Evolutionary conservation across 768 basidiomycete genomes (phyloP).

Genomic region (Ramaria sp.): DNA sequence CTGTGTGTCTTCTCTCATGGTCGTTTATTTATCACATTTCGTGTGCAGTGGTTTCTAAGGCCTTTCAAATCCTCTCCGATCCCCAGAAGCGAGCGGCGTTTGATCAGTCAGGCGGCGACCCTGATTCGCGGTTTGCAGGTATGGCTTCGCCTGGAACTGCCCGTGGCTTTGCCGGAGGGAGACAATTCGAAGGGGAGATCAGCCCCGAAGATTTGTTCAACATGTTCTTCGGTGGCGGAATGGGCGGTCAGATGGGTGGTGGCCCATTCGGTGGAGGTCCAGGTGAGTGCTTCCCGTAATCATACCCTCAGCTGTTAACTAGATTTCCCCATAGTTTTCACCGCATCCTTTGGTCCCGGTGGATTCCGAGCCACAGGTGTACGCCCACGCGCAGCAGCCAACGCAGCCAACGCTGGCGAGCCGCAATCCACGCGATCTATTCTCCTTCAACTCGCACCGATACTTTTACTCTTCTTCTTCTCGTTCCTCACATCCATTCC

Average conservation of each 20-base stretch:
- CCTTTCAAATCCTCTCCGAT: conserved; percentile 86
- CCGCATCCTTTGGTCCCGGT: conserved; percentile 69
- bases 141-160: conserved; percentile 50
- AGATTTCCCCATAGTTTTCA: conserved; percentile 51
- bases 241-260: conserved; percentile 24
- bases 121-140: conserved; percentile 71
- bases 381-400: conserved; percentile 17
- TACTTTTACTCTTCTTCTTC: conserved; percentile 75
- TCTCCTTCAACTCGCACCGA: conserved; percentile 70
- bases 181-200: conserved; percentile 66
- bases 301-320: neutral
- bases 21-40: neutral
- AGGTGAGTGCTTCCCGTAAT: conserved; percentile 13
- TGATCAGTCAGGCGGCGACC: conserved; percentile 80
- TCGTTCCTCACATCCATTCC: conserved; percentile 78
- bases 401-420: conserved; percentile 28
- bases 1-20: neutral
- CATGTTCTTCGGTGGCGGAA: conserved; percentile 90
- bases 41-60: conserved; percentile 93
- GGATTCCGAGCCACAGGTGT: conserved; percentile 68
- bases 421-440: conserved; percentile 44
- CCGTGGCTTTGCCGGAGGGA: conserved; percentile 33
- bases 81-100: conserved; percentile 81
- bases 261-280: conserved; percentile 48
- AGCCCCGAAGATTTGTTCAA: conserved; percentile 96